Percentiles rank a stretch among this genome's conserved stretches.
These are phyloP conservation scores for Rhypophila decipiens DNA, from an alignment of 495 filamentous ascomycete genomes.

Conservation along the genomic window DNA sequence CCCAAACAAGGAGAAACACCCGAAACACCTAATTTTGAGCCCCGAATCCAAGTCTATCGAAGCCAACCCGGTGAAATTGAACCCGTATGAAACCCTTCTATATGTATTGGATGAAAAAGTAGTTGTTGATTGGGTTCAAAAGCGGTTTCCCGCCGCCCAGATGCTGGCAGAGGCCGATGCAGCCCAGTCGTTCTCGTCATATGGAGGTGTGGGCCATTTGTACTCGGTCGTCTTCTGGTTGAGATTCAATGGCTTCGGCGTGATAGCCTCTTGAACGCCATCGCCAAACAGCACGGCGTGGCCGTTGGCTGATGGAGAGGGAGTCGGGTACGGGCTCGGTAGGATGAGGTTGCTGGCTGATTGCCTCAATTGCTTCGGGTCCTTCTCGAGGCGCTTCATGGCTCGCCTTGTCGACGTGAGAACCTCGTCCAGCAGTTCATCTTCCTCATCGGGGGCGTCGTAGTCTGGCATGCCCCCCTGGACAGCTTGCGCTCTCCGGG, in stretches of 20 bases:
- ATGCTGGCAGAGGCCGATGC: slow-evolving; percentile 72
- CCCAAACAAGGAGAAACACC: too few relatives aligned
- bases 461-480: slow-evolving; percentile 70
- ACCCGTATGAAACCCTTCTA: too few relatives aligned
- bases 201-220: slow-evolving; percentile 95
- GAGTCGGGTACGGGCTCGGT: slow-evolving; percentile 85
- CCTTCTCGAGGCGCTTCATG: slow-evolving; percentile 46
- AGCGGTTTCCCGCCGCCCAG: slow-evolving; percentile 57
- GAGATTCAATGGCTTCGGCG: slow-evolving; percentile 49
- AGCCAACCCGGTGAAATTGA: too few relatives aligned
- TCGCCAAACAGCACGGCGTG: slow-evolving; percentile 66
- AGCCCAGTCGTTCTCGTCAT: slow-evolving; percentile 81
- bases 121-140: slow-evolving; percentile 26
- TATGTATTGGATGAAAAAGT: slow-evolving; percentile 3
- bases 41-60: too few relatives aligned
- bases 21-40: too few relatives aligned
- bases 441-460: slow-evolving; percentile 94
- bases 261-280: slow-evolving; percentile 48
- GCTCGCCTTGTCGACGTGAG: slow-evolving; percentile 42
- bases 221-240: slow-evolving; percentile 51
- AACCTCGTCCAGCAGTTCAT: slow-evolving; percentile 88
- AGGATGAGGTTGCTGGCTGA: slow-evolving; percentile 52
- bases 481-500: slow-evolving; percentile 70
- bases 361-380: slow-evolving; percentile 46
- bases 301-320: slow-evolving; percentile 79